These are phyloP conservation scores for Ramaria sp. DNA, from an alignment of 768 basidiomycete species.

Conservation along the genomic window DNA sequence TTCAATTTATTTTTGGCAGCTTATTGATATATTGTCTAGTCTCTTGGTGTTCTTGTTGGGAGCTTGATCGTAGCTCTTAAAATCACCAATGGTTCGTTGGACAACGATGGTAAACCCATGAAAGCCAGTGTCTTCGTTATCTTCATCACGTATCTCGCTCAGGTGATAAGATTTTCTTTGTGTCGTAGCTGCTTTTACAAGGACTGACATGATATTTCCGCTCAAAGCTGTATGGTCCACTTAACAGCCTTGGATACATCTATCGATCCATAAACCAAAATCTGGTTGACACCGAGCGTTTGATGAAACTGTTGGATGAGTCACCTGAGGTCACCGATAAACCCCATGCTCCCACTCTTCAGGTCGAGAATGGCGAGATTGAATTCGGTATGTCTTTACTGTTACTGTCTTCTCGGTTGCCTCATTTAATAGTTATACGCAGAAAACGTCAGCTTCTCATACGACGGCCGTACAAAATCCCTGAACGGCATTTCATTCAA, in stretches of 20 bases:
- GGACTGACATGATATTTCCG: conserved; percentile 3
- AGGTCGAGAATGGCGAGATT: conserved; percentile 65
- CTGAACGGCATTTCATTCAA: conserved; percentile 77
- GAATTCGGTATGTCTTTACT: conserved; percentile 61
- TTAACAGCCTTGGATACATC: conserved; percentile 69
- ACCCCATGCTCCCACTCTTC: conserved; percentile 61
- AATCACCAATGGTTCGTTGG: conserved; percentile 41
- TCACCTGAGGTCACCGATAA: conserved; percentile 77
- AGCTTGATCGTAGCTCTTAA: conserved; percentile 67
- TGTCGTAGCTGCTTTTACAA: background rate
- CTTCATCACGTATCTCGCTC: conserved; percentile 74
- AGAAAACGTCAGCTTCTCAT: conserved; percentile 85
- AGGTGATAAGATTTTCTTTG: conserved; percentile 33
- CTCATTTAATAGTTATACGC: background rate
- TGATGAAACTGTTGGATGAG: conserved; percentile 72
- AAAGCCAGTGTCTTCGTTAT: conserved; percentile 51
- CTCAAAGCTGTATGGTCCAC: conserved; percentile 53
- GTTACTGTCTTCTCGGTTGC: background rate
- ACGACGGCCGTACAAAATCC: conserved; percentile 59
- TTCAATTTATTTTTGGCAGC: background rate
- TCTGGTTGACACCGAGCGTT: conserved; percentile 73
- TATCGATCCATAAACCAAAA: conserved; percentile 71
- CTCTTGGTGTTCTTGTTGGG: conserved; percentile 71
- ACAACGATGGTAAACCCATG: conserved; percentile 19
- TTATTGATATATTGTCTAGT: conserved; percentile 26